Conservation (phyloP, 352 stramenopile species). For the Pythium sukuiense region DNA sequence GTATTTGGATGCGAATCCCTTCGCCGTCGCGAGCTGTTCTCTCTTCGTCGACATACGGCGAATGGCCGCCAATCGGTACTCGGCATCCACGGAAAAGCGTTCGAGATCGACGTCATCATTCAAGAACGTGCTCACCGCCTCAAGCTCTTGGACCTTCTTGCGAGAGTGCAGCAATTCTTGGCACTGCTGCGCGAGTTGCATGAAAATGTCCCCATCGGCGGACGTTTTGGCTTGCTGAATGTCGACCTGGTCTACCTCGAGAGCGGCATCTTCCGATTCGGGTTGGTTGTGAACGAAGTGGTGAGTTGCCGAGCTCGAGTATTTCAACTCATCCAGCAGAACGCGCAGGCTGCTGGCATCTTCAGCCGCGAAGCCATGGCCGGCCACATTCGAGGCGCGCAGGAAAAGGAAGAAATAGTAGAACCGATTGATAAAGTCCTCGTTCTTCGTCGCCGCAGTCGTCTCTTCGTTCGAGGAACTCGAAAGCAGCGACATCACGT, state of each 20-base stretch:
- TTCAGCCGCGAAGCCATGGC: not conserved
- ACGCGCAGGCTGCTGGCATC: not conserved
- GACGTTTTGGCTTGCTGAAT: no score
- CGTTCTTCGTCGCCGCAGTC: not conserved
- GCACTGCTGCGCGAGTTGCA: conserved; percentile 45
- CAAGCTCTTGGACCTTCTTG: conserved; percentile 58
- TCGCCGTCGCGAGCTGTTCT: conserved; percentile 44
- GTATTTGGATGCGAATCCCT: conserved; percentile 70
- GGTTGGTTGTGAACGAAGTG: not conserved
- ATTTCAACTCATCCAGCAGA: not conserved
- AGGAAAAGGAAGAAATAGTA: conserved; percentile 7
- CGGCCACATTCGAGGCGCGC: not conserved
- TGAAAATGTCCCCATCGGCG: not conserved
- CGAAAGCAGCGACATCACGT: conserved; percentile 32
- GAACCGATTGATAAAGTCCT: not conserved
- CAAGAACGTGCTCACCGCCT: conserved; percentile 64
- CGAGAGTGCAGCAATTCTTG: conserved; percentile 49
- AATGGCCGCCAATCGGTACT: conserved; percentile 53
- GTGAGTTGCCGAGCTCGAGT: conserved; percentile 6
- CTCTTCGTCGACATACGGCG: conserved; percentile 51
- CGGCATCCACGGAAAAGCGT: conserved; percentile 45
- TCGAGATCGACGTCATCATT: conserved; percentile 58
- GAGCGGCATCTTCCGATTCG: not conserved
- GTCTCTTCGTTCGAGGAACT: not conserved
- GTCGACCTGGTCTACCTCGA: not conserved